A percentile compares a stretch with the other conserved stretches of the same genome.
phyloP scores from a whole-genome alignment of 768 basidiomycete genomes.

The Fomitopsis serialis region DNA sequence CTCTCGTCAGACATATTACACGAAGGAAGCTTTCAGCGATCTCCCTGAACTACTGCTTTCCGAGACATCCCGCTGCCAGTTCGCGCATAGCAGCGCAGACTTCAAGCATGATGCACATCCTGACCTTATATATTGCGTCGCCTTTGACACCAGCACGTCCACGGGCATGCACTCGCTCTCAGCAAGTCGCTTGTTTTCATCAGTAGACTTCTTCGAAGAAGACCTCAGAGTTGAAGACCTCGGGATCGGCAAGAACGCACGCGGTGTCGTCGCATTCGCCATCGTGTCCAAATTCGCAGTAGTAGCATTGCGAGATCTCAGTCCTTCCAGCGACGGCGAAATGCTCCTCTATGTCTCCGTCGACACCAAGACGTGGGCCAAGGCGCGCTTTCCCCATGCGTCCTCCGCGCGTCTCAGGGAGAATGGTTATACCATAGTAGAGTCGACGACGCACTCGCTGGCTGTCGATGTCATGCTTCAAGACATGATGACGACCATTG shows the following conservation, averaged over 20 bases:
- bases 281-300: slow-evolving; percentile 92
- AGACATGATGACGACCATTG: slow-evolving; percentile 52
- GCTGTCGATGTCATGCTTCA: slow-evolving; percentile 89
- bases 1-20: slow-evolving; percentile 73
- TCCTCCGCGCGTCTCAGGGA: slow-evolving; percentile 73
- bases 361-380: slow-evolving; percentile 80
- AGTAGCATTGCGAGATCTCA: slow-evolving; percentile 76
- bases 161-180: slow-evolving; percentile 41
- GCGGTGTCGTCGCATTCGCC: slow-evolving; percentile 89
- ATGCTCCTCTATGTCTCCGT: slow-evolving; percentile 85
- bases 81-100: slow-evolving; percentile 81
- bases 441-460: slow-evolving; percentile 88
- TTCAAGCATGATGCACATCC: slow-evolving; percentile 74
- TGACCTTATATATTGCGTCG: slow-evolving; percentile 87
- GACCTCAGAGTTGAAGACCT: slow-evolving; percentile 74
- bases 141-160: slow-evolving; percentile 58
- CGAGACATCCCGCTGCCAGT: slow-evolving; percentile 78
- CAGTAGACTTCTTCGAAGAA: slow-evolving; percentile 74
- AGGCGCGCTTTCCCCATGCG: slow-evolving; percentile 90
- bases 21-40: slow-evolving; percentile 74
- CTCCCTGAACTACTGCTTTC: slow-evolving; percentile 51
- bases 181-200: slow-evolving; percentile 73
- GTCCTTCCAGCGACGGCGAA: slow-evolving; percentile 50
- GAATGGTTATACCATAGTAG: slow-evolving; percentile 95
- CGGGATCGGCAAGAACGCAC: slow-evolving; percentile 78